Evolutionary conservation across 2,329 filamentous ascomycete species (phyloP).

Genomic region (Curvularia sp.): DNA sequence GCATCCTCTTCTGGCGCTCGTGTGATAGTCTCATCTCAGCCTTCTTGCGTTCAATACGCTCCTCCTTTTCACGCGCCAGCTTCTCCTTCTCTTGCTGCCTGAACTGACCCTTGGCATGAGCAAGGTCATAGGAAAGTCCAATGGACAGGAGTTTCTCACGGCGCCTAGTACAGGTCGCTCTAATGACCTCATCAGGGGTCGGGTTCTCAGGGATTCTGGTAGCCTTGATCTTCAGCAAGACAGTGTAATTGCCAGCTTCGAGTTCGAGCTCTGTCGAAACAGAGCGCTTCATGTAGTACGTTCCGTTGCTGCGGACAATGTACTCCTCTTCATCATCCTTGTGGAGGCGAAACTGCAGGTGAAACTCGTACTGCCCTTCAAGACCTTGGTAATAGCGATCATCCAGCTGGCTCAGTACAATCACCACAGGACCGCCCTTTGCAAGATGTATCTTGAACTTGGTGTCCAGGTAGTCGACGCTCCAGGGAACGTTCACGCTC

Average conservation of each 20-base stretch:
- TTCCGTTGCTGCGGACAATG: constrained; percentile 63
- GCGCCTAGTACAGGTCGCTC: constrained; percentile 65
- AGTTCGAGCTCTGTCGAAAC: constrained; percentile 80
- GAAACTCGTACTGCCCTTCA: constrained; percentile 64
- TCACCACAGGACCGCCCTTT: constrained; percentile 62
- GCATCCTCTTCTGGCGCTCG: constrained; percentile 45
- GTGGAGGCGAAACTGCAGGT: constrained; percentile 66
- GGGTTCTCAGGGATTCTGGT: constrained; percentile 60
- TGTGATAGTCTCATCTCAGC: constrained; percentile 49
- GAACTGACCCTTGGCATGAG: constrained; percentile 70
- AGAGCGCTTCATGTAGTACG: constrained; percentile 71
- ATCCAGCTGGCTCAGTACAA: constrained; percentile 67
- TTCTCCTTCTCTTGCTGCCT: constrained; percentile 59
- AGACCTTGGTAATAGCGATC: constrained; percentile 67
- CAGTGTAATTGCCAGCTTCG: constrained; percentile 75
- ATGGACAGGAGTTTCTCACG: constrained; percentile 77
- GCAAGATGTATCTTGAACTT: constrained; percentile 64
- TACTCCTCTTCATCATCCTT: constrained; percentile 67
- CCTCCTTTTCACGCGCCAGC: constrained; percentile 50
- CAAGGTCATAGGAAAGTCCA: constrained; percentile 74
- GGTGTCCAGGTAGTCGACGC: constrained; percentile 66
- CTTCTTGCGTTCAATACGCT: constrained; percentile 48
- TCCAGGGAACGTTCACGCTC: constrained; percentile 66
- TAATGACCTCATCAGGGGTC: constrained; percentile 72
- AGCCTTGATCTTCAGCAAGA: constrained; percentile 77